Evolutionary conservation across 2,329 filamentous ascomycete genomes (phyloP), one percentile per base, ranked within the genome.

Genomic region (Leptodontidium sp.): DNA sequence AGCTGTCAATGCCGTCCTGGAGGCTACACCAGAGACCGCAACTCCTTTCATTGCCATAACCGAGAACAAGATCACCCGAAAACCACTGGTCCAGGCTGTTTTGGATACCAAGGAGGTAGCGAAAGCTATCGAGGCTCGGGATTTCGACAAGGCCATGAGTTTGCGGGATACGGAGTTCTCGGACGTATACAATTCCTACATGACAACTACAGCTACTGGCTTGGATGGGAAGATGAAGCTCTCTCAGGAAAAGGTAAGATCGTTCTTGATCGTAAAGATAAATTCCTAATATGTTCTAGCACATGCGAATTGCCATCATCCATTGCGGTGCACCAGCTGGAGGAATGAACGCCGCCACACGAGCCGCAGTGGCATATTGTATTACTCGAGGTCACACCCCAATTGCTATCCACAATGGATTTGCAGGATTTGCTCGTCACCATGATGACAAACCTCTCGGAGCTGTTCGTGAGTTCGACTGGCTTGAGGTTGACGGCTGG

Each of bases 261-360:
- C 21, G 52, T 68, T 2, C 21, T 6, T 11, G 1, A 17, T 0
- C 4, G 2, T 58, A 15, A 15, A 24, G 1, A 26, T 47, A 47
- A 38, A 9, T 17, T 65, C 58, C 78, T 84, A 68, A 84, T 74
- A 7, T 49, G 47, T 47, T 29, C 17, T 72, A 94, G 92, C 89
- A 91, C 74, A 94, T 98, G 93, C 90, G 90, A 73, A 93, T 99
- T 76, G 96, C 93, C 61, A 97, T 99, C 77, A 93, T 99, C 81
- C 97, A 98, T 77, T 94, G 98, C 29, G 96, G 96, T 76, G 96
- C 96, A 14, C 96, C 96, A 8, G 96, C 96, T 38, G 96, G 96
- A 80, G 96, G 96, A 76, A 98, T 99, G 93, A 99, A 99, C 81
- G 94, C 95, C 35, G 96, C 96, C 52, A 96, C 97, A 24, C 90